A percentile compares a stretch with the other conserved stretches of the same genome.
Conservation (phyloP, 2,329 filamentous ascomycete species). For the Stylonectria norvegica region DNA sequence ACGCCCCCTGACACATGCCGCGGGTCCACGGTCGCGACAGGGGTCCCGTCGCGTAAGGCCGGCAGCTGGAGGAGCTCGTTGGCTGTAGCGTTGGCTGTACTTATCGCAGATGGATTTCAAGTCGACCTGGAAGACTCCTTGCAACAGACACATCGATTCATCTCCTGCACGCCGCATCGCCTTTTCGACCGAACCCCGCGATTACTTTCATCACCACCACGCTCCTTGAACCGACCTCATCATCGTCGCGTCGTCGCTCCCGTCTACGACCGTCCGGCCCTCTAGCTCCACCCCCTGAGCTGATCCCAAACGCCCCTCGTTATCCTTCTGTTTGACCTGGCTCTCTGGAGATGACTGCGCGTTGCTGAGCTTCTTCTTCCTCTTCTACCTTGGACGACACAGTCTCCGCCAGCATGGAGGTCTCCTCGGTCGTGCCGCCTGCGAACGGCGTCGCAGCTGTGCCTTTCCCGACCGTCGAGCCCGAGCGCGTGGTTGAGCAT, state of each 20-base stretch:
- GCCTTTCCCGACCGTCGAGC: slow-evolving; percentile 59
- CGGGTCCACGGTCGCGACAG: slow-evolving; percentile 27
- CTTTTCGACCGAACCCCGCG: neutral
- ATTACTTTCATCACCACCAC: neutral
- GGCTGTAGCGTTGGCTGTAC: too few relatives aligned
- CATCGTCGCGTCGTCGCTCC: neutral
- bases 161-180: too few relatives aligned
- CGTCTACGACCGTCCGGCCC: slow-evolving; percentile 1
- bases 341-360: slow-evolving; percentile 29
- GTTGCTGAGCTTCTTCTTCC: slow-evolving; percentile 18
- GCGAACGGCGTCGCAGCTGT: slow-evolving; percentile 46
- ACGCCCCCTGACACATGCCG: slow-evolving; percentile 32
- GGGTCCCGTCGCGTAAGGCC: slow-evolving; percentile 29
- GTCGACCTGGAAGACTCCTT: neutral
- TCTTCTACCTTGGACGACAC: slow-evolving; percentile 12
- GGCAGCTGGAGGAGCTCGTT: slow-evolving; percentile 16
- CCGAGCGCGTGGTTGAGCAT: slow-evolving; percentile 68
- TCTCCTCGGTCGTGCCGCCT: slow-evolving; percentile 44
- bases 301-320: slow-evolving; percentile 3
- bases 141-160: neutral
- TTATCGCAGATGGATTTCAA: too few relatives aligned
- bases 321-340: slow-evolving; percentile 11
- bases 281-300: slow-evolving; percentile 15
- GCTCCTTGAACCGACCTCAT: neutral
- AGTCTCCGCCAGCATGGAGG: slow-evolving; percentile 47